These are phyloP conservation scores for Amanita muscaria DNA, from an alignment of 768 basidiomycete genomes.

Conservation along the genomic window DNA sequence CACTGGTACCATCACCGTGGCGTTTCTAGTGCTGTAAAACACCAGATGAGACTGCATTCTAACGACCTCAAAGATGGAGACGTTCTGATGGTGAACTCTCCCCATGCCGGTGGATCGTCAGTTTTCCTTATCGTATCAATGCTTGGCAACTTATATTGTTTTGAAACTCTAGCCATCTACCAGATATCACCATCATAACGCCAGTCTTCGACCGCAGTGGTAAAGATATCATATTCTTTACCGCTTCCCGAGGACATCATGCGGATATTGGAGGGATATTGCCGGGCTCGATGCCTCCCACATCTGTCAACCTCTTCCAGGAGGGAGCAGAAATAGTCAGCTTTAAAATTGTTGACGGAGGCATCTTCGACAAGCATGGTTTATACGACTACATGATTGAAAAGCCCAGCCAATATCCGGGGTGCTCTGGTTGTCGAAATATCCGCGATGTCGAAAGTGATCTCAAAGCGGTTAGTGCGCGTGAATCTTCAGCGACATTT, in stretches of 20 bases:
- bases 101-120: constrained; percentile 81
- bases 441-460: constrained; percentile 88
- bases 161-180: constrained; percentile 28
- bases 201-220: constrained; percentile 70
- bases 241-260: constrained; percentile 90
- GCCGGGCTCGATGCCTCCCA: constrained; percentile 94
- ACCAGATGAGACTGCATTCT: constrained; percentile 75
- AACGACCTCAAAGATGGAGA: constrained; percentile 78
- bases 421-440: constrained; percentile 82
- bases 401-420: constrained; percentile 71
- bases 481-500: constrained; percentile 7
- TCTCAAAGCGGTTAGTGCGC: constrained; percentile 63
- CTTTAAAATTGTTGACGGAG: constrained; percentile 84
- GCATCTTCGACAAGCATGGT: constrained; percentile 70
- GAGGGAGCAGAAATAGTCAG: constrained; percentile 89
- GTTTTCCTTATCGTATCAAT: constrained; percentile 21
- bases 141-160: constrained; percentile 7
- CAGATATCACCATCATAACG: constrained; percentile 88
- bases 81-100: constrained; percentile 89
- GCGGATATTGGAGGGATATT: constrained; percentile 91
- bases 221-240: constrained; percentile 82
- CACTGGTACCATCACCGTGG: no score
- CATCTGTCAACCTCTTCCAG: constrained; percentile 83
- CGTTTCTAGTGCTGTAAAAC: constrained; percentile 75
- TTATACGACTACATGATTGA: constrained; percentile 76